A percentile compares a stretch with the other conserved stretches of the same genome.
Conservation (phyloP, 768 basidiomycete species). For the Termitomyces titanicus region DNA sequence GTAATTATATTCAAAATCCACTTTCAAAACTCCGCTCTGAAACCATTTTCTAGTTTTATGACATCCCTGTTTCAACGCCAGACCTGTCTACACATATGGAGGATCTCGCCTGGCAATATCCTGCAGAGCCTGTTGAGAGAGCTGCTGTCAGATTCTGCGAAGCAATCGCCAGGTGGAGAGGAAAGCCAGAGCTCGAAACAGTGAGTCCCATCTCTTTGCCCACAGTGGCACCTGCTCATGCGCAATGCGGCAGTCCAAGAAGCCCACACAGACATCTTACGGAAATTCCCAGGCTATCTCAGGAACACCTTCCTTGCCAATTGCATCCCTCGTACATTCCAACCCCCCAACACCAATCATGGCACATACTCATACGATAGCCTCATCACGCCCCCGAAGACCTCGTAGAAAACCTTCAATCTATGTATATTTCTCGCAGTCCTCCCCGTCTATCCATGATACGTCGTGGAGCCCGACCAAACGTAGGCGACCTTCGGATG, state of each 20-base stretch:
- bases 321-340: slow-evolving; percentile 69
- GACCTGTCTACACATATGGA: slow-evolving; percentile 82
- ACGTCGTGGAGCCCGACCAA: slow-evolving; percentile 20
- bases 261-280: slow-evolving; percentile 31
- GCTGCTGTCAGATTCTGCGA: slow-evolving; percentile 79
- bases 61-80: slow-evolving; percentile 65
- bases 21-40: neutral
- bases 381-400: slow-evolving; percentile 9
- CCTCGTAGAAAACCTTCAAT: slow-evolving; percentile 36
- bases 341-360: slow-evolving; percentile 57
- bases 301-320: slow-evolving; percentile 43
- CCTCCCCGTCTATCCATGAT: slow-evolving; percentile 15
- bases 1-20: slow-evolving; percentile 38
- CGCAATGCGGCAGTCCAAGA: slow-evolving; percentile 49
- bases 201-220: slow-evolving; percentile 32
- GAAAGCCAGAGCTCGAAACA: slow-evolving; percentile 80
- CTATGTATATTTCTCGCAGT: slow-evolving; percentile 42
- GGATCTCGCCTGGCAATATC: slow-evolving; percentile 73
- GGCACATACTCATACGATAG: slow-evolving; percentile 21
- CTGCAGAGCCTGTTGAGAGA: slow-evolving; percentile 78
- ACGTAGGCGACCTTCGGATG: slow-evolving; percentile 20
- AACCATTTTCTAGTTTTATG: slow-evolving; percentile 57
- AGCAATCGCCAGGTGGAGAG: slow-evolving; percentile 78
- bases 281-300: slow-evolving; percentile 24
- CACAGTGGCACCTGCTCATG: slow-evolving; percentile 22